Evolutionary conservation across 495 filamentous ascomycete genomes (phyloP), one percentile per base, ranked within the genome.

Genomic region (Aspergillus nanangensis): DNA sequence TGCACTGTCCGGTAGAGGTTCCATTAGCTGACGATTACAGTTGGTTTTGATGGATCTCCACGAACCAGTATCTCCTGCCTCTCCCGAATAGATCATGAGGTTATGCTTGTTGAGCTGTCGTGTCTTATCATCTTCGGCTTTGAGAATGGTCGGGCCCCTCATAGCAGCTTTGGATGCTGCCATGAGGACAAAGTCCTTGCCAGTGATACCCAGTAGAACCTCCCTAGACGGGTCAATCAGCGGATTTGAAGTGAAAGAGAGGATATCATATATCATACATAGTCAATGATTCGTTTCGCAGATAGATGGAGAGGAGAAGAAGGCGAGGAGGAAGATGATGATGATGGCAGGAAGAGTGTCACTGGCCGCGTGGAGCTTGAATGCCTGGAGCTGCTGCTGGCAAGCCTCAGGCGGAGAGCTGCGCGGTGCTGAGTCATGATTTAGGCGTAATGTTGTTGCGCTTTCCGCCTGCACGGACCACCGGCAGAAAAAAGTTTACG

Each of bases 181-280:
- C 65, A 99, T 77, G 77, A 99, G 83, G 72, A 90, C 91, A 71
- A 95, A 99, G 79, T 99, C 93, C 76, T 92, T 93, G 74, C 93
- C 94, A 29, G 93, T 96, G 65, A 99, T 94, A 46, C 93, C 93
- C 47, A 99, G 81, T 67, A 99, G 77, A 66, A 97, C 89, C 82
- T 99, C 93, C 93, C 90, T 98, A 44, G 53, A 47, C 39, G 37
- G 20, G 35, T 45, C 44, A 53, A 52, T 66, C 22, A 66, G 51
- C 34, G 27, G 31, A 31, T 17, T 41, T 20, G 43, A 39, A 35
- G 20, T 18, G 33, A 38, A 43, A 29, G 38, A 24, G 13, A 8
- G 13, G 19, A 23, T 15, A 19, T 17, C 27, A 29, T n/a, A 13
- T 11, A 44, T 32, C 65, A 47, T 56, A 72, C 68, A 72, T 70